These are phyloP conservation scores for Oidiodendron maius DNA, from an alignment of 495 filamentous ascomycete genomes.

Conservation along the genomic window DNA sequence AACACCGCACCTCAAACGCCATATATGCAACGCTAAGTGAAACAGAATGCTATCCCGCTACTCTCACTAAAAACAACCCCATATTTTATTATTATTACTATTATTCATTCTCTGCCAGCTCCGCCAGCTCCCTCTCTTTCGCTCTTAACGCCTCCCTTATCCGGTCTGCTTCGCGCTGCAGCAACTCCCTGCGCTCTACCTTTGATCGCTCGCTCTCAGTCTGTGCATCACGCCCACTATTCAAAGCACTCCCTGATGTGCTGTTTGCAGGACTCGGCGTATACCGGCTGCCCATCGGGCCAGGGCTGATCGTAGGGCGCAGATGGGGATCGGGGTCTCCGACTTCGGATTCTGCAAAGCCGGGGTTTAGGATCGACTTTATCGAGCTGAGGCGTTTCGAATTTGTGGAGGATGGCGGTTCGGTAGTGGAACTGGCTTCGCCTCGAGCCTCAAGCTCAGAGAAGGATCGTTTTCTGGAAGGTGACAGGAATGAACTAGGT, in stretches of 20 bases:
- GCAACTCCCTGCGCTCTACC: slow-evolving; percentile 55
- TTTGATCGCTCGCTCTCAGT: slow-evolving; percentile 48
- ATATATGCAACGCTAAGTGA: background rate
- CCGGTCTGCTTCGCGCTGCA: slow-evolving; percentile 68
- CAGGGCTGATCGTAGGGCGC: background rate
- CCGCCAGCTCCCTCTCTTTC: slow-evolving; percentile 75
- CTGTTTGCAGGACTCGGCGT: slow-evolving; percentile 18
- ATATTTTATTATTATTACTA: background rate
- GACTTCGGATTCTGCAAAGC: slow-evolving; percentile 12
- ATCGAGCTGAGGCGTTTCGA: slow-evolving; percentile 69
- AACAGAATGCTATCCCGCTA: too few relatives aligned
- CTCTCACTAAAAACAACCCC: too few relatives aligned
- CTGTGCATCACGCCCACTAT: slow-evolving; percentile 25
- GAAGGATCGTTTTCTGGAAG: slow-evolving; percentile 60
- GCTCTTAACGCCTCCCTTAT: slow-evolving; percentile 70
- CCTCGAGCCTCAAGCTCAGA: slow-evolving; percentile 42
- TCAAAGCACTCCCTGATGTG: slow-evolving; percentile 21
- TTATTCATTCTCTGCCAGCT: slow-evolving; percentile 32
- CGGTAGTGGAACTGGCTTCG: background rate
- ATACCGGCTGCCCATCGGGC: slow-evolving; percentile 20
- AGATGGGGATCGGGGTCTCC: background rate
- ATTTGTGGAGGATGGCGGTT: slow-evolving; percentile 15
- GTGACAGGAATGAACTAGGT: slow-evolving; percentile 44
- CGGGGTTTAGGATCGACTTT: slow-evolving; percentile 73
- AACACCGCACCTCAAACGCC: background rate